Base-by-base conservation (phyloP, 1,284 basidiomycete genomes). In the Leccinum griseonigrum region DNA sequence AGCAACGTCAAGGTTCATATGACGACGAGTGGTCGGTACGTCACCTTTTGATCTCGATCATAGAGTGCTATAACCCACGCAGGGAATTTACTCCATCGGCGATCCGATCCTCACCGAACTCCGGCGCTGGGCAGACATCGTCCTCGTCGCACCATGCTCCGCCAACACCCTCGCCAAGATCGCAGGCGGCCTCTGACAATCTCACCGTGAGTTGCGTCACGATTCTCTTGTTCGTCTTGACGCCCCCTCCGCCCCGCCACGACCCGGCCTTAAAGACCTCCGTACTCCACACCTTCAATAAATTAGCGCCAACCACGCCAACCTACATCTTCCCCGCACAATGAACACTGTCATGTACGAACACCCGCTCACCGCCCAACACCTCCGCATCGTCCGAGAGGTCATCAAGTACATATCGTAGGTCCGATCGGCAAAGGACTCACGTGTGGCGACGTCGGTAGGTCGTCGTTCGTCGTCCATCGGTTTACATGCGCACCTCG, bases 291-390 rank as follows among this genome's bases (percentile, higher is more conserved):
- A 97, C 96, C 0, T 80, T 22, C 22, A 22, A 22, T 22, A 22
- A 22, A 22, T 22, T 97, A 0, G 81, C 90, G 8, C 90, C 93
- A 0, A 82, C 82, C 2, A 97, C 91, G 0, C 90, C 91, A 2
- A 94, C 93, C 16, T 91, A 90, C 68, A 76, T 98, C 34, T 98
- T 95, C 69, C 97, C 97, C 3, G 97, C 97, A 22, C 22, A 0
- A 99, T 98, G 97, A 99, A 99, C 75, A 98, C 96, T 5, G 80
- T 93, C 66, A 98, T 99, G 97, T 98, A 92, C 73, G 84, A 92
- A 65, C 95, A 99, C 71, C 94, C 95, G n/a, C 80, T 98, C 38
- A 98, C 97, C 0, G 82, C 83, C 2, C 84, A 88, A 63, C 97
- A 99, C 69, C 73, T 98, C 26, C 80, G 83, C 10, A 71, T 89